A percentile compares a stretch with the other conserved stretches of the same genome.
Conservation (phyloP, 176 grass and related monocot genomes). For the Oryza meridionalis region DNA sequence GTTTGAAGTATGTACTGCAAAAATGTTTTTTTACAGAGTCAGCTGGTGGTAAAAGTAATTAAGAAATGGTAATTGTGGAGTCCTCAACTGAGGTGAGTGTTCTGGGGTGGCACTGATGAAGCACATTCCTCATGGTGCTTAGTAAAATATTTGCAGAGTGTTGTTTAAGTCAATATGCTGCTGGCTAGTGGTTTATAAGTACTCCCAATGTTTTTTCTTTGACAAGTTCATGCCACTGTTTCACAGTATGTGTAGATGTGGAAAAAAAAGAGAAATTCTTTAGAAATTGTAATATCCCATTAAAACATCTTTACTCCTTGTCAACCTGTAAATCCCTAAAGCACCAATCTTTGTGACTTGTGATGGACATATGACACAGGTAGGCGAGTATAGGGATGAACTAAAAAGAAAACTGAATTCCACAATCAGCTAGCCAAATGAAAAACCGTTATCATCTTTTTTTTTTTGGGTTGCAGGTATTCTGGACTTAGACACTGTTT, state of each 20-base stretch:
- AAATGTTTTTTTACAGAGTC: background rate
- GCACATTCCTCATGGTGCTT: background rate
- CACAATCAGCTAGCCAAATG: background rate
- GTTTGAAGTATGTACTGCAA: background rate
- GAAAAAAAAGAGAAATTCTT: background rate
- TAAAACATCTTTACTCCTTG: background rate
- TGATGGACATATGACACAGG: background rate
- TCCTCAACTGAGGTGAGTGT: background rate
- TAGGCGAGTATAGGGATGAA: background rate
- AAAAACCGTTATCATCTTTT: slow-evolving; percentile 17
- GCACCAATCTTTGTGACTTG: background rate
- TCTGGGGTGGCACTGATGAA: background rate
- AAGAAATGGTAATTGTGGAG: background rate
- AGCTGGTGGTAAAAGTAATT: background rate
- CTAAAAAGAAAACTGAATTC: background rate
- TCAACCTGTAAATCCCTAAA: background rate
- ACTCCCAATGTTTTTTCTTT: background rate
- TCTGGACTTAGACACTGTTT: no score
- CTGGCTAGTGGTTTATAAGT: background rate
- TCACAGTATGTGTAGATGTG: background rate
- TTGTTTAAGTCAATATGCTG: background rate
- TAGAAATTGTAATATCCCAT: no score
- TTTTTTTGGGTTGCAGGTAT: background rate
- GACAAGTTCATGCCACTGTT: background rate
- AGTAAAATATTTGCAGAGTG: background rate